Conservation (phyloP, 1,139 yeast genomes). For the Yamadazyma triangularis region DNA sequence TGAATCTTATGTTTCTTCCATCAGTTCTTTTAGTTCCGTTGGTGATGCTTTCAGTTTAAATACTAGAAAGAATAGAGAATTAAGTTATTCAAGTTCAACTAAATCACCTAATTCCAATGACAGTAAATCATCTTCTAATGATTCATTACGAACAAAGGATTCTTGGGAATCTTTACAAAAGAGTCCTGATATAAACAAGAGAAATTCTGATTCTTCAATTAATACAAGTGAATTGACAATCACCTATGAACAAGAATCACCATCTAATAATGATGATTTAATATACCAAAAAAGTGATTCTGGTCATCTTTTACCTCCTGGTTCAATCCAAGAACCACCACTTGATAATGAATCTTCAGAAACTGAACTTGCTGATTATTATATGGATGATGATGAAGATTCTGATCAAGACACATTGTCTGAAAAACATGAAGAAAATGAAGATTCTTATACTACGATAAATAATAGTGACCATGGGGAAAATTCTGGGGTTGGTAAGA, state of each 20-base stretch:
- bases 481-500: conserved; percentile 32
- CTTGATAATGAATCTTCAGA: conserved; percentile 1
- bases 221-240: conserved; percentile 2
- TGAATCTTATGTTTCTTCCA: conserved; percentile 35
- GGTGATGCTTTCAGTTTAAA: conserved; percentile 27
- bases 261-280: conserved; percentile 3
- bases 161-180: conserved; percentile 38
- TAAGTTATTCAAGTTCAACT: conserved; percentile 8
- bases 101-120: conserved; percentile 1
- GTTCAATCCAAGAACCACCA: background rate
- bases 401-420: background rate
- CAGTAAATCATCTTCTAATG: conserved; percentile 3
- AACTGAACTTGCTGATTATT: conserved; percentile 9
- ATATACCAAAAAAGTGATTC: background rate
- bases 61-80: conserved; percentile 7
- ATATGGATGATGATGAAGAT: conserved; percentile 2
- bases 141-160: conserved; percentile 7
- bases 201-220: conserved; percentile 9
- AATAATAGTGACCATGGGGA: conserved; percentile 11
- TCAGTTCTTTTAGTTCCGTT: conserved; percentile 34
- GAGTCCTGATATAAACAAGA: conserved; percentile 25
- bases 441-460: conserved; percentile 8
- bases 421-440: background rate
- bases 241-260: background rate
- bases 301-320: background rate